phyloP scores from a whole-genome alignment of 495 filamentous ascomycete genomes.

The Neurospora sp. region DNA sequence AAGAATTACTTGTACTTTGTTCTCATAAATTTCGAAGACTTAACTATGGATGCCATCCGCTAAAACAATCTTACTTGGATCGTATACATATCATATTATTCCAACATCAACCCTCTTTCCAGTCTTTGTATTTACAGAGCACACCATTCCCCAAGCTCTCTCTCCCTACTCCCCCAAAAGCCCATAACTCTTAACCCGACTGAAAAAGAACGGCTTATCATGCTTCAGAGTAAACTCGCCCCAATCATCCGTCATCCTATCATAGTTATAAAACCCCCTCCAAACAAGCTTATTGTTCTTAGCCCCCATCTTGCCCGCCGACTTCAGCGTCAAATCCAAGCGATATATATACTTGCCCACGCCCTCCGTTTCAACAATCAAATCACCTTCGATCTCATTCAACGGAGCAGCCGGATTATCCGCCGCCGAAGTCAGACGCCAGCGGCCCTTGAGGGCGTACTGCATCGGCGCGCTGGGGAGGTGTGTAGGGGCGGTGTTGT shows the following conservation, averaged over 20 bases:
- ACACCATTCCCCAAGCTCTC: background rate
- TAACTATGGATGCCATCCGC: background rate
- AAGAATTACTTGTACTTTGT: background rate
- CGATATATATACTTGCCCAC: slow-evolving; percentile 70
- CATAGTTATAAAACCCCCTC: slow-evolving; percentile 90
- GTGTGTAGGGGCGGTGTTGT: slow-evolving; percentile 14
- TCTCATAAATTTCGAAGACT: background rate
- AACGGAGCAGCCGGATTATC: slow-evolving; percentile 15
- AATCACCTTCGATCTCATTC: slow-evolving; percentile 45
- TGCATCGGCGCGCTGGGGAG: slow-evolving; percentile 27
- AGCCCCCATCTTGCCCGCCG: slow-evolving; percentile 39
- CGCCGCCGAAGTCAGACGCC: slow-evolving; percentile 20
- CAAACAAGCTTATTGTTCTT: slow-evolving; percentile 78
- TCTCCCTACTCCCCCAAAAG: slow-evolving; percentile 20
- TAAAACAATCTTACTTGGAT: background rate
- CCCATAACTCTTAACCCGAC: slow-evolving; percentile 68
- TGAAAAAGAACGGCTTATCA: slow-evolving; percentile 79
- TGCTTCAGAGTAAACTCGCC: slow-evolving; percentile 76
- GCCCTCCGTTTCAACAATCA: slow-evolving; percentile 83
- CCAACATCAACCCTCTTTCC: background rate
- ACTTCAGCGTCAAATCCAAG: slow-evolving; percentile 60
- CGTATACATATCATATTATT: background rate
- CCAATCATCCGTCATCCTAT: slow-evolving; percentile 82
- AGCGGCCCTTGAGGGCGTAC: slow-evolving; percentile 28
- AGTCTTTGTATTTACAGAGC: background rate